A percentile compares a stretch with the other conserved stretches of the same genome.
Evolutionary conservation across 1,139 yeast species (phyloP).

Genomic region (Candida tropicalis): DNA sequence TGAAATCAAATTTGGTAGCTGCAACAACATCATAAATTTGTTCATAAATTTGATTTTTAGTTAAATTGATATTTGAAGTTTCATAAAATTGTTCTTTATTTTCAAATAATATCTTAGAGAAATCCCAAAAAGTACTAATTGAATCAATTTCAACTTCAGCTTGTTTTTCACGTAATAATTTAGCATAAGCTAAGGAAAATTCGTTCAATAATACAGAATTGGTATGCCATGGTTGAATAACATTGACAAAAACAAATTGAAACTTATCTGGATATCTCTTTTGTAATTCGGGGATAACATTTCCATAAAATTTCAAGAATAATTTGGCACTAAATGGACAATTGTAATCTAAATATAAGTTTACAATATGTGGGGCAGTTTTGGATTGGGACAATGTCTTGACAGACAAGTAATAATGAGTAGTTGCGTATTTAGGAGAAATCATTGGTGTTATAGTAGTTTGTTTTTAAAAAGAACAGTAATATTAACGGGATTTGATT

Average conservation of each 20-base stretch:
- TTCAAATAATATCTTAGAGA: constrained; percentile 56
- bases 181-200: constrained; percentile 69
- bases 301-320: constrained; percentile 54
- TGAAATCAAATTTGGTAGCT: constrained; percentile 33
- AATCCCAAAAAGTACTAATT: constrained; percentile 58
- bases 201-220: constrained; percentile 69
- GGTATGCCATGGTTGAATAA: constrained; percentile 88
- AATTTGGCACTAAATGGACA: constrained; percentile 76
- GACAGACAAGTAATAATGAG: constrained; percentile 36
- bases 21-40: constrained; percentile 57
- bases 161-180: constrained; percentile 47
- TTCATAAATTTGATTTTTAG: constrained; percentile 59
- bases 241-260: constrained; percentile 64
- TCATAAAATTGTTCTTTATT: constrained; percentile 63
- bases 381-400: constrained; percentile 23
- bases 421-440: constrained; percentile 43
- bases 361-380: constrained; percentile 35
- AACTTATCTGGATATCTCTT: constrained; percentile 51
- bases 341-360: constrained; percentile 72
- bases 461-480: no score
- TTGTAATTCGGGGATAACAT: constrained; percentile 57
- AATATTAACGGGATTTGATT: no score
- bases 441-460: constrained; percentile 26
- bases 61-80: constrained; percentile 53
- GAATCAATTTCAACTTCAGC: constrained; percentile 20